Evolutionary conservation across 768 basidiomycete genomes (phyloP), one percentile per base, ranked within the genome.

Genomic region (Mycena polygramma): DNA sequence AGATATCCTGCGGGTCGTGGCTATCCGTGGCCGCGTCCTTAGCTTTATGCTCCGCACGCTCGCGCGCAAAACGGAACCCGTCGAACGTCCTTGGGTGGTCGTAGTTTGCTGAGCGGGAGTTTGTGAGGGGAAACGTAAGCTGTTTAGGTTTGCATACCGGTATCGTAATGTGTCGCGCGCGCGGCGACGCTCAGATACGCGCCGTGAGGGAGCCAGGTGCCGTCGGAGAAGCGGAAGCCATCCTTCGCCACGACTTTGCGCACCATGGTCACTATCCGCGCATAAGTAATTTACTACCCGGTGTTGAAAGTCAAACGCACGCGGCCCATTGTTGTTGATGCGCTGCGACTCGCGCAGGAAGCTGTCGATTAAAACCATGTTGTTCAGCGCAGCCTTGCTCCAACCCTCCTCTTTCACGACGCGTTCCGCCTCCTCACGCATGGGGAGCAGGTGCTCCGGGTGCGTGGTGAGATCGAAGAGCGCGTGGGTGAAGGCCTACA

Each of bases 321-420:
- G 1, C 77, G 66, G 39, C 1, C 68, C 59, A 6, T 9, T 45
- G 26, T 26, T 79, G 37, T 73, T 73, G 22, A 82, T 35, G 11
- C 85, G 73, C 72, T 80, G 78, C 15, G 79, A 75, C 74, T 87
- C 86, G 59, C 82, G 83, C 53, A 87, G 30, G 74, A 87, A 85
- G 71, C 85, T 86, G 73, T 88, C 86, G 20, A 86, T 48, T 66
- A 81, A 81, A 52, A 63, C 73, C 83, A 86, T 83, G 62, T 77
- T 76, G 39, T 76, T 77, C 66, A 86, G 73, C 0, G 82, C 80
- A 17, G 75, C 74, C 73, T 87, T 88, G 4, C 80, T 79, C 84
- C 85, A 87, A 35, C 82, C 82, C 7, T 83, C 69, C 36, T 88
- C 87, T 57, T 82, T 84, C n/a, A 89, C 57, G 73, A 89, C 87